These are phyloP conservation scores for Penicillium pancosmium DNA, from an alignment of 495 filamentous ascomycete species.

Conservation along the genomic window DNA sequence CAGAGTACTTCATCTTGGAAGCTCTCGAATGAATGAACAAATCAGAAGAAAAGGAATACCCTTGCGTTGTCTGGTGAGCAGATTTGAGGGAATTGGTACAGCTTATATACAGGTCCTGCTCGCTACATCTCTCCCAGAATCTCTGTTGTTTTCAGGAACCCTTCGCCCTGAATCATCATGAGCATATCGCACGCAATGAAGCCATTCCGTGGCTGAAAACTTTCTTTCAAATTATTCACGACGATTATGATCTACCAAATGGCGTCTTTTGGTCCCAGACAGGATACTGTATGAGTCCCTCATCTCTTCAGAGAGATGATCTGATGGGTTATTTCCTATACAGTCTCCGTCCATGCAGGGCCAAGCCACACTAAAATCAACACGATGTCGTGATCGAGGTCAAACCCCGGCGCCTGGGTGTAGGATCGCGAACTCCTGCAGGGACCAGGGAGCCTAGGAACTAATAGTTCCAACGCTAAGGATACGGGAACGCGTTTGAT, in stretches of 20 bases:
- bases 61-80: conserved; percentile 23
- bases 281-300: background rate
- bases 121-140: background rate
- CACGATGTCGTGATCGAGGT: conserved; percentile 20
- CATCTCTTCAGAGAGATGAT: background rate
- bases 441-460: background rate
- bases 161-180: conserved; percentile 3
- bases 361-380: conserved; percentile 13
- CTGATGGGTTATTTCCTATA: background rate
- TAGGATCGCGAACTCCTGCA: background rate
- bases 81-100: conserved; percentile 30
- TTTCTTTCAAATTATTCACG: conserved; percentile 15
- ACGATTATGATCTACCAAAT: conserved; percentile 19
- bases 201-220: background rate
- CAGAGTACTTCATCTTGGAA: conserved; percentile 28
- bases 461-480: conserved; percentile 8
- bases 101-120: conserved; percentile 25
- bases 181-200: conserved; percentile 22
- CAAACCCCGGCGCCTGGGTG: conserved; percentile 3
- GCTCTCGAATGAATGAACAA: background rate
- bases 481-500: background rate
- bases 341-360: background rate
- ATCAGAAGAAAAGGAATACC: conserved; percentile 1
- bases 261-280: conserved; percentile 10
- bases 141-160: conserved; percentile 4